Evolutionary conservation across 2,329 filamentous ascomycete genomes (phyloP), one percentile per base, ranked within the genome.

Genomic region (Epichloe festucae): DNA sequence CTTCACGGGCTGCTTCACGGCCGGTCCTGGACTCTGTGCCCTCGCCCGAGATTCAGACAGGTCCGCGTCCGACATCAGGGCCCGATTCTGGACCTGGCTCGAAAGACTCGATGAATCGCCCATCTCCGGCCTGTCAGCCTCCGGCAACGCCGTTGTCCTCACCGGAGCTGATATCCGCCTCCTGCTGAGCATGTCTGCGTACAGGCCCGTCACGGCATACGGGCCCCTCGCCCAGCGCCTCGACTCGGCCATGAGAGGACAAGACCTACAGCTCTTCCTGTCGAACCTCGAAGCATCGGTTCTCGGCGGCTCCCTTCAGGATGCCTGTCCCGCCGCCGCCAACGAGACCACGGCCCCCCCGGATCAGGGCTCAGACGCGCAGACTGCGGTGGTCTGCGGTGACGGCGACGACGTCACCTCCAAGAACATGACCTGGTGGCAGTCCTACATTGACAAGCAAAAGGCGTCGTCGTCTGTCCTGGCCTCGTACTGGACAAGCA

Each of bases 1-100:
- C 52, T 70, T 64, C 55, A 53, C 61, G 10, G 61, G 63, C 5
- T 73, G 71, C 57, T 70, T 64, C 55, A 51, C 57, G 1, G 63
- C 58, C 15, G 60, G 63, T 0, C 35, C 52, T 8, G 27, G 53
- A 2, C 43, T 50, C 0, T 72, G 70, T 49, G 54, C 66, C 10
- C 60, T 71, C 4, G 57, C 54, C 50, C 53, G 54, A 1, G 0
- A 44, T 0, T 45, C 48, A 6, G 69, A 72, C 55, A 53, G 50
- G 0, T 57, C 56, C 4, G 52, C 58, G 36, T 34, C 52, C 3
- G 61, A 66, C 52, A 63, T 72, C 47, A 58, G 55, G n/a, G 15
- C 46, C 0, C 68, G 70, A 2, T 57, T 72, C 45, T 57, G 63
- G 14, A 45, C 47, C 3, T 65, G 68, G 43, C 50, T 70, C 19